phyloP scores from a whole-genome alignment of 2,329 filamentous ascomycete genomes.

The Fusarium lateritium region DNA sequence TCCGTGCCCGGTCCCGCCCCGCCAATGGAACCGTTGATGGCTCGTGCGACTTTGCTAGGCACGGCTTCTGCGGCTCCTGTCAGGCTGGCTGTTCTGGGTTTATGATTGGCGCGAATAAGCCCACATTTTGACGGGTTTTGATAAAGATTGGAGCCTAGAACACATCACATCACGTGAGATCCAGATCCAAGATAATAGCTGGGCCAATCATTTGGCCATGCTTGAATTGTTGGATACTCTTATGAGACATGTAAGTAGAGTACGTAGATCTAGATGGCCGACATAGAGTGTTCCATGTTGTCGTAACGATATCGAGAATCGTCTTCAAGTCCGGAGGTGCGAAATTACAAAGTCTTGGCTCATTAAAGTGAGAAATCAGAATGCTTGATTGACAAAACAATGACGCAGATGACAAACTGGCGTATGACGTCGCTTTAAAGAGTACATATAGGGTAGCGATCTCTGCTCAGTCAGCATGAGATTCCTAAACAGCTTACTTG shows the following conservation, averaged over 20 bases:
- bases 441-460: conserved; percentile 1
- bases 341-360: neutral
- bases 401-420: conserved; percentile 25
- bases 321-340: neutral
- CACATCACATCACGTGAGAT: conserved; percentile 34
- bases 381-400: conserved; percentile 21
- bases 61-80: conserved; percentile 42
- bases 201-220: no score
- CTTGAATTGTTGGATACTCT: neutral
- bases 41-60: conserved; percentile 31
- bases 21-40: conserved; percentile 33
- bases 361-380: neutral
- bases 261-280: neutral
- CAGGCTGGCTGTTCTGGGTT: conserved; percentile 7
- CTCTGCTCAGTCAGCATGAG: conserved; percentile 19
- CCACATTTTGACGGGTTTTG: conserved; percentile 14
- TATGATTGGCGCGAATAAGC: conserved; percentile 41
- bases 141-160: neutral
- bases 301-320: neutral
- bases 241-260: neutral
- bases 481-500: conserved; percentile 6
- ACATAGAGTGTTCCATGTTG: neutral
- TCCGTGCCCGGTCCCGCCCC: conserved; percentile 38
- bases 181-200: neutral
- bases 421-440: conserved; percentile 30